A percentile compares a stretch with the other conserved stretches of the same genome.
Evolutionary conservation across 768 basidiomycete genomes (phyloP).

Genomic region (Leccinum ochraceum): DNA sequence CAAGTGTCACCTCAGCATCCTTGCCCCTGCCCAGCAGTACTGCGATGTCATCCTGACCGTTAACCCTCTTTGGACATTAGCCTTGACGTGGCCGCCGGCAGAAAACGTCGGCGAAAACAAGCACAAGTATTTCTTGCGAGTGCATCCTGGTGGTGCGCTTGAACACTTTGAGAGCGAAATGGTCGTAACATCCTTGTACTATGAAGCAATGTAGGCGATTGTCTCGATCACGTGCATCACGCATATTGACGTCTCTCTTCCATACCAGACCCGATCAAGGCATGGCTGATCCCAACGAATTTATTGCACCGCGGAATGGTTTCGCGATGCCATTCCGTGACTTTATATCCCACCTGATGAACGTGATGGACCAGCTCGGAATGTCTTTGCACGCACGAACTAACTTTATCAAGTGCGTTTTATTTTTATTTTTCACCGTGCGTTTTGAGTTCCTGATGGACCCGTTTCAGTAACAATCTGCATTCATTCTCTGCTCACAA

Average conservation of each 20-base stretch:
- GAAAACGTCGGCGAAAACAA: slow-evolving; percentile 68
- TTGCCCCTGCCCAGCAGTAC: slow-evolving; percentile 73
- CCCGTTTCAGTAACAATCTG: slow-evolving; percentile 63
- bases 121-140: slow-evolving; percentile 80
- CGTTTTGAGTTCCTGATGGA: slow-evolving; percentile 4
- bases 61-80: slow-evolving; percentile 73
- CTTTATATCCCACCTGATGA: slow-evolving; percentile 78
- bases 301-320: slow-evolving; percentile 79
- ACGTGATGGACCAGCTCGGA: slow-evolving; percentile 82
- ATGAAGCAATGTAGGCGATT: slow-evolving; percentile 74
- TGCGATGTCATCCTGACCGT: slow-evolving; percentile 77
- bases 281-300: slow-evolving; percentile 77
- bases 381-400: slow-evolving; percentile 83
- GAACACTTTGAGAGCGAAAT: slow-evolving; percentile 86
- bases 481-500: slow-evolving; percentile 72
- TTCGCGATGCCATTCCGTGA: slow-evolving; percentile 83
- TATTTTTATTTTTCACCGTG: neutral
- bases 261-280: slow-evolving; percentile 67
- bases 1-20: slow-evolving; percentile 72
- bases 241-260: slow-evolving; percentile 4
- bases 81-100: slow-evolving; percentile 76
- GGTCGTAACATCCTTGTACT: slow-evolving; percentile 79
- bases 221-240: neutral
- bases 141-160: slow-evolving; percentile 81
- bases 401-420: slow-evolving; percentile 72